Percentiles rank a stretch among this genome's conserved stretches.
Evolutionary conservation across 768 basidiomycete genomes (phyloP).

Genomic region (Xerocomellus dryophilus): DNA sequence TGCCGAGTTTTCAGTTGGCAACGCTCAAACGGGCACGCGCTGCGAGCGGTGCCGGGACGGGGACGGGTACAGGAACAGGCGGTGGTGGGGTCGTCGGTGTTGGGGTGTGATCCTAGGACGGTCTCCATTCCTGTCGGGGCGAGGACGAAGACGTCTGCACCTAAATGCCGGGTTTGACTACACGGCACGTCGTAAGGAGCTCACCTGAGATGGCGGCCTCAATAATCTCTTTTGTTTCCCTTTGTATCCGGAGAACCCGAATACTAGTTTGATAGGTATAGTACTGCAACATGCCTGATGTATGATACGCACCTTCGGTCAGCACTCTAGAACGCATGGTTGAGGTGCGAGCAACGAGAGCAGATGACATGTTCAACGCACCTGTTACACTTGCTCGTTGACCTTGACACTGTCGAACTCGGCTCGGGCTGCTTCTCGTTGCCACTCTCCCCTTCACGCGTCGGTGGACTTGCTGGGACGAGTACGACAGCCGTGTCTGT

Average conservation of each 20-base stretch:
- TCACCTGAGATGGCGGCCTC: slow-evolving; percentile 64
- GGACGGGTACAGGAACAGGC: too few relatives aligned
- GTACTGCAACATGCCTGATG: not conserved
- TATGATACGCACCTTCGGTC: slow-evolving; percentile 21
- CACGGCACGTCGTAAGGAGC: not conserved
- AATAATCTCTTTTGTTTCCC: slow-evolving; percentile 77
- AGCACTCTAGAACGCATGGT: slow-evolving; percentile 16
- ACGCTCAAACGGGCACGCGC: slow-evolving; percentile 34
- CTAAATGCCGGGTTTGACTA: slow-evolving; percentile 33
- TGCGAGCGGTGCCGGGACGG: too few relatives aligned
- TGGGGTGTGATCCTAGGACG: slow-evolving; percentile 2
- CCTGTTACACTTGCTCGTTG: slow-evolving; percentile 17
- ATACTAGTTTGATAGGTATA: slow-evolving; percentile 43
- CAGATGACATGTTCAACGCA: not conserved
- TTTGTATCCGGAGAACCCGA: slow-evolving; percentile 65
- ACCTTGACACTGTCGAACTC: not conserved
- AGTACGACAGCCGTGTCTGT: slow-evolving; percentile 12
- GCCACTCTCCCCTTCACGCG: not conserved
- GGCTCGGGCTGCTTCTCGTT: slow-evolving; percentile 1
- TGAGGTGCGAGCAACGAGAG: not conserved
- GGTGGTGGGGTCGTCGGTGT: slow-evolving; percentile 6
- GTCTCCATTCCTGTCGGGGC: slow-evolving; percentile 81
- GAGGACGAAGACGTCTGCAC: slow-evolving; percentile 70
- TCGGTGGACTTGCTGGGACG: slow-evolving; percentile 17
- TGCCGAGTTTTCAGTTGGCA: too few relatives aligned